Evolutionary conservation across 2,329 filamentous ascomycete species (phyloP).

Genomic region (Knoxdaviesia proteae): DNA sequence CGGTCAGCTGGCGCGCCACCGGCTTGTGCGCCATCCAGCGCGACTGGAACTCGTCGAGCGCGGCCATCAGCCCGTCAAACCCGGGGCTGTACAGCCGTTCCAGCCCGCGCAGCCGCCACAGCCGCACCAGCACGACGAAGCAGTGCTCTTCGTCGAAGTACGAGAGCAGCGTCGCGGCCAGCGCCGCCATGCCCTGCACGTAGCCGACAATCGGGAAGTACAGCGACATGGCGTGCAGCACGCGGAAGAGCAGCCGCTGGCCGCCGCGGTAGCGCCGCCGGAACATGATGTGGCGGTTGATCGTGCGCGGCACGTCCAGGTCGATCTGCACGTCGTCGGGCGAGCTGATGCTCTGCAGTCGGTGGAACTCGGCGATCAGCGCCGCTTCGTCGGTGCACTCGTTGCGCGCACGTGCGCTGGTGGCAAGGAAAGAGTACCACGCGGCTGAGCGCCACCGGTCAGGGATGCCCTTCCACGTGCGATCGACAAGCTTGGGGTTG

Average conservation of each 20-base stretch:
- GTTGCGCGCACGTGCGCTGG: slow-evolving; percentile 47
- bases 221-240: slow-evolving; percentile 76
- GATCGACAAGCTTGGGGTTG: slow-evolving; percentile 67
- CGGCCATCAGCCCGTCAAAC: slow-evolving; percentile 71
- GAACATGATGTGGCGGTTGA: slow-evolving; percentile 95
- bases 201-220: slow-evolving; percentile 87
- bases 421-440: slow-evolving; percentile 80
- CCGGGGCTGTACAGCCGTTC: slow-evolving; percentile 67
- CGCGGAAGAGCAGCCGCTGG: slow-evolving; percentile 76
- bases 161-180: slow-evolving; percentile 79
- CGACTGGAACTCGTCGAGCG: slow-evolving; percentile 65
- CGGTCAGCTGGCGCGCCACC: slow-evolving; percentile 56
- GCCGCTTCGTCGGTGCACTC: slow-evolving; percentile 45
- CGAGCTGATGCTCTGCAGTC: slow-evolving; percentile 51
- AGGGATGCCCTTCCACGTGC: slow-evolving; percentile 95
- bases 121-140: slow-evolving; percentile 88
- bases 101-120: slow-evolving; percentile 78
- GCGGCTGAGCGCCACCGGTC: slow-evolving; percentile 85
- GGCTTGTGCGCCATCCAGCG: slow-evolving; percentile 63
- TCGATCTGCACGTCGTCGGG: slow-evolving; percentile 95
- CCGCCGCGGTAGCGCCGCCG: slow-evolving; percentile 76
- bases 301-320: slow-evolving; percentile 85
- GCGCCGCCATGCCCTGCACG: slow-evolving; percentile 90
- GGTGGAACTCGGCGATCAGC: slow-evolving; percentile 51
- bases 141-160: slow-evolving; percentile 92